Evolutionary conservation across 805 yeast genomes (phyloP).

Genomic region (Wickerhamia fluorescens): DNA sequence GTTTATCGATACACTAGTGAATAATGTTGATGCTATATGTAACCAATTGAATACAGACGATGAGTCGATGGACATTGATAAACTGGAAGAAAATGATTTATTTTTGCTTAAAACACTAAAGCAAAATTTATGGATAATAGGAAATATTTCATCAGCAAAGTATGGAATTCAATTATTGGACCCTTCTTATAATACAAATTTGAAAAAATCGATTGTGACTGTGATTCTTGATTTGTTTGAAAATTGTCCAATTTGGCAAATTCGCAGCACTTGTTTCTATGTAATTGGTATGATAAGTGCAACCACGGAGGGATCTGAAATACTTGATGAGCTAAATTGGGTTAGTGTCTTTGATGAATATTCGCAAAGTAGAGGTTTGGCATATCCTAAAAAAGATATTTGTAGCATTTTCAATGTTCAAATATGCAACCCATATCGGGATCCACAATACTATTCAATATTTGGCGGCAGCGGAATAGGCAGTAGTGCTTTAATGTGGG

Average conservation of each 20-base stretch:
- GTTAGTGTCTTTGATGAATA: conserved; percentile 8
- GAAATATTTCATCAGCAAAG: conserved; percentile 69
- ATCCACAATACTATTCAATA: conserved; percentile 15
- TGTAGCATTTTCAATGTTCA: conserved; percentile 12
- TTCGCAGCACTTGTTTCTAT: conserved; percentile 73
- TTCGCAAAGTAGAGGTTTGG: conserved; percentile 7
- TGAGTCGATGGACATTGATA: conserved; percentile 11
- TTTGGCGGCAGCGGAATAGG: conserved; percentile 9
- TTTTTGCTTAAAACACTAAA: conserved; percentile 37
- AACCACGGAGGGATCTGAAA: conserved; percentile 75
- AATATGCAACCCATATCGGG: conserved; percentile 16
- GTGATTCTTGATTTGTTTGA: conserved; percentile 37
- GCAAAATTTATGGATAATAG: conserved; percentile 82
- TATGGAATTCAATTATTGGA: conserved; percentile 51
- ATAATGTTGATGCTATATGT: conserved; percentile 10
- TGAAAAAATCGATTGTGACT: conserved; percentile 27
- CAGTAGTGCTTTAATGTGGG: conserved; percentile 2
- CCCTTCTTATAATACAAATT: conserved; percentile 18
- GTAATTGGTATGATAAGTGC: conserved; percentile 67
- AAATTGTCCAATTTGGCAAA: conserved; percentile 39
- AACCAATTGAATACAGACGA: conserved; percentile 10
- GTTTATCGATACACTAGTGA: conserved; percentile 32
- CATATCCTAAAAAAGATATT: conserved; percentile 8
- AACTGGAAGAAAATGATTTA: conserved; percentile 12
- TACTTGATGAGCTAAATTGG: conserved; percentile 81